Evolutionary conservation across 1,284 basidiomycete genomes (phyloP).

Genomic region (Malassezia cuniculi): DNA sequence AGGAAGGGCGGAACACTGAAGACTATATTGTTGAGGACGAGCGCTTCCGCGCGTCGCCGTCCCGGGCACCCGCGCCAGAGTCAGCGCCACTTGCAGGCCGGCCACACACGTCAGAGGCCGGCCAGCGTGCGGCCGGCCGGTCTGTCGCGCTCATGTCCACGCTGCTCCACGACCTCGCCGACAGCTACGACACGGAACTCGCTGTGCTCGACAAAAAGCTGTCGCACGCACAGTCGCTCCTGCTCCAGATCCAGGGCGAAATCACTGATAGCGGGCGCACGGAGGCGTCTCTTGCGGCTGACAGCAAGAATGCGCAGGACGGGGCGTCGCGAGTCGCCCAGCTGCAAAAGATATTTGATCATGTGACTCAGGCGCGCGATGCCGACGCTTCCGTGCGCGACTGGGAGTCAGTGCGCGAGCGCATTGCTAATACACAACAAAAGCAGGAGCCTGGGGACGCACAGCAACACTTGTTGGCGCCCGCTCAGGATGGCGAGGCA

Average conservation of each 20-base stretch:
- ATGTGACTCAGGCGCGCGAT: slow-evolving; percentile 67
- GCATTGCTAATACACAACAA: slow-evolving; percentile 11
- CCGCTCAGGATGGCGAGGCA: too few species aligned
- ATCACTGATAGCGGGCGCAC: slow-evolving; percentile 73
- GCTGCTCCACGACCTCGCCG: slow-evolving; percentile 76
- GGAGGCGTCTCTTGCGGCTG: slow-evolving; percentile 55
- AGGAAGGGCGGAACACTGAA: slow-evolving; percentile 91
- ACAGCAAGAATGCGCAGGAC: slow-evolving; percentile 57
- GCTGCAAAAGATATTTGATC: slow-evolving; percentile 57
- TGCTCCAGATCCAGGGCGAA: slow-evolving; percentile 78
- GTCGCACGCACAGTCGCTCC: slow-evolving; percentile 72
- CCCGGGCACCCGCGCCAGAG: slow-evolving; percentile 19
- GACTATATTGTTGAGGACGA: slow-evolving; percentile 99
- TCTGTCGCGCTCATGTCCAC: slow-evolving; percentile 63
- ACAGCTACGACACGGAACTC: slow-evolving; percentile 86
- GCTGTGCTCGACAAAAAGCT: slow-evolving; percentile 82
- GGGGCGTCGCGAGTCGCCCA: slow-evolving; percentile 54
- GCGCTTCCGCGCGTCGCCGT: slow-evolving; percentile 78
- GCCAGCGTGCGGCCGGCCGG: slow-evolving; percentile 68
- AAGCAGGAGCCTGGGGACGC: too few species aligned
- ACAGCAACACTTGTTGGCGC: too few species aligned
- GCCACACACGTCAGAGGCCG: slow-evolving; percentile 74
- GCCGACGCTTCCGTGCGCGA: slow-evolving; percentile 45
- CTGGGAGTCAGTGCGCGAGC: slow-evolving; percentile 25
- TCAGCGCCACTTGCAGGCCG: slow-evolving; percentile 18